Conservation (phyloP, 768 basidiomycete genomes). For the Rhizopogon vesiculosus region DNA sequence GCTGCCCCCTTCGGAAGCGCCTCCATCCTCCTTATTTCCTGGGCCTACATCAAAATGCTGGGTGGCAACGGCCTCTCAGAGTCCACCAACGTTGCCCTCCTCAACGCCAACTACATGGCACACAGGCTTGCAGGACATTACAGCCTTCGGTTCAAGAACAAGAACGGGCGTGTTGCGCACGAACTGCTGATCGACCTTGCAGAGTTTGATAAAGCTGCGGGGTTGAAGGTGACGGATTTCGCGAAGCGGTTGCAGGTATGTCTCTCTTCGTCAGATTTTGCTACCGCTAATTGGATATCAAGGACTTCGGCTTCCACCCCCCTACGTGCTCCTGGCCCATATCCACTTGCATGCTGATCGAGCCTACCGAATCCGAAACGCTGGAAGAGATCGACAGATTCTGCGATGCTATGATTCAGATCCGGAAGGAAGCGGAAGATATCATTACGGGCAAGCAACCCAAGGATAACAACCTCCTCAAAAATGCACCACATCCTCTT, state of each 20-base stretch:
- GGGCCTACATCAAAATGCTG: constrained; percentile 99
- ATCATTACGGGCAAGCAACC: constrained; percentile 85
- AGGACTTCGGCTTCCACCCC: constrained; percentile 94
- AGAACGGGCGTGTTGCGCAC: constrained; percentile 90
- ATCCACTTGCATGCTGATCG: constrained; percentile 95
- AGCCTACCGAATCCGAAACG: constrained; percentile 95
- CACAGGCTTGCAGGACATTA: constrained; percentile 81
- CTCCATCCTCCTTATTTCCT: constrained; percentile 92
- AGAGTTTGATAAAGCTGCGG: constrained; percentile 89
- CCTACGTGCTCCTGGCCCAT: constrained; percentile 99
- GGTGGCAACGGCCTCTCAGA: constrained; percentile 86
- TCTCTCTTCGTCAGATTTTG: background rate
- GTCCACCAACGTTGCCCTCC: constrained; percentile 80
- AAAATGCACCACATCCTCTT: constrained; percentile 91
- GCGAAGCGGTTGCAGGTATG: constrained; percentile 89
- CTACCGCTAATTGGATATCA: background rate
- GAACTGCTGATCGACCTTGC: constrained; percentile 93
- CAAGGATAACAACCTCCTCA: constrained; percentile 86
- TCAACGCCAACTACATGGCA: constrained; percentile 98
- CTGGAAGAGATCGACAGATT: constrained; percentile 94
- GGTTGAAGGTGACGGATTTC: constrained; percentile 92
- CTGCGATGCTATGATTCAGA: constrained; percentile 98
- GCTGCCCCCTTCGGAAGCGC: constrained; percentile 94
- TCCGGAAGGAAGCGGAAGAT: constrained; percentile 87
- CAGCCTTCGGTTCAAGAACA: constrained; percentile 84